A percentile compares a stretch with the other conserved stretches of the same genome.
phyloP scores from a whole-genome alignment of 1,139 yeast genomes.

The Meyerozyma carpophila region DNA sequence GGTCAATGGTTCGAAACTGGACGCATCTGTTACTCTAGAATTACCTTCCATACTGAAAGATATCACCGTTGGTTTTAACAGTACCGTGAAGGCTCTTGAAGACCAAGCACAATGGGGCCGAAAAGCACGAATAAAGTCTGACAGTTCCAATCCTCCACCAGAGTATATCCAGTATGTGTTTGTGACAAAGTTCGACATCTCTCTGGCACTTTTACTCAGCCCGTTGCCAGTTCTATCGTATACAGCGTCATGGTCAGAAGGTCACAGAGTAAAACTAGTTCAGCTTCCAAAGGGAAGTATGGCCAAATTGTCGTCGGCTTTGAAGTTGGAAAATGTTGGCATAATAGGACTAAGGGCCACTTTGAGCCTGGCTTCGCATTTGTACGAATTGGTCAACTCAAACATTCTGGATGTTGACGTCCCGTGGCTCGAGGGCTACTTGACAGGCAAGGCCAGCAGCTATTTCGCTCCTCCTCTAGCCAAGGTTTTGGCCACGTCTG shows the following conservation, averaged over 20 bases:
- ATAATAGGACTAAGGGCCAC: conserved; percentile 25
- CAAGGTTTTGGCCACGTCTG: conserved; percentile 34
- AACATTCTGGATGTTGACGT: conserved; percentile 33
- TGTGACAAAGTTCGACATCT: conserved; percentile 51
- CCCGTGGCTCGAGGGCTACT: conserved; percentile 40
- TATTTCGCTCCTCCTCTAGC: conserved; percentile 29
- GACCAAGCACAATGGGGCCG: conserved; percentile 31
- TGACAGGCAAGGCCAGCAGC: conserved; percentile 10
- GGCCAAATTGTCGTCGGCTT: conserved; percentile 25
- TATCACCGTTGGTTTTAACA: conserved; percentile 49
- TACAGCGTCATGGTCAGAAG: conserved; percentile 32
- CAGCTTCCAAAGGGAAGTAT: conserved; percentile 49
- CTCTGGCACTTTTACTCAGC: conserved; percentile 41
- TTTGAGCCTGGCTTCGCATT: conserved; percentile 20
- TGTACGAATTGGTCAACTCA: conserved; percentile 25
- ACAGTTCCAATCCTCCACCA: conserved; percentile 5
- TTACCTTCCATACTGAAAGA: conserved; percentile 21
- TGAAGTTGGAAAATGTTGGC: conserved; percentile 22
- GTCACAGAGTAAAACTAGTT: conserved; percentile 39
- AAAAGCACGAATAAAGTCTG: conserved; percentile 6
- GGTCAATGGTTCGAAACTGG: conserved; percentile 5
- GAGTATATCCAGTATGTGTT: conserved; percentile 36
- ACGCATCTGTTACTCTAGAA: conserved; percentile 8
- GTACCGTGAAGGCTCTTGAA: conserved; percentile 47
- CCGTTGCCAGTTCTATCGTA: conserved; percentile 50